Conservation (phyloP, 306 rosid species). For the Luffa acutangula region DNA sequence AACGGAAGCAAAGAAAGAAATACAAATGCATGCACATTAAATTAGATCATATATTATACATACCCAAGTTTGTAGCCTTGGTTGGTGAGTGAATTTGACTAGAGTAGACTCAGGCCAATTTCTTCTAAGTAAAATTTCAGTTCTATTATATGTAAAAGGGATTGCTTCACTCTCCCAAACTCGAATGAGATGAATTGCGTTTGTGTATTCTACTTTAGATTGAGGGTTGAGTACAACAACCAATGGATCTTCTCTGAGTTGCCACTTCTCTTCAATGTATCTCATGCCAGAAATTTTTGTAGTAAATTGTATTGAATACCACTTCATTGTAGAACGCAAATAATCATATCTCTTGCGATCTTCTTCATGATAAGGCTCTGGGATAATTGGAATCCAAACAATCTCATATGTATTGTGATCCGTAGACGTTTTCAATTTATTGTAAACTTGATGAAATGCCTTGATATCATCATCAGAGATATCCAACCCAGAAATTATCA, state of each 20-base stretch:
- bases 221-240: slow-evolving; percentile 20
- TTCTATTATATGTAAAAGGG: background rate
- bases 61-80: slow-evolving; percentile 16
- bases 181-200: slow-evolving; percentile 37
- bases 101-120: slow-evolving; percentile 3
- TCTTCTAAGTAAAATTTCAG: background rate
- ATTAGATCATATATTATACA: background rate
- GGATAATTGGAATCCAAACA: slow-evolving; percentile 16
- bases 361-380: slow-evolving; percentile 31
- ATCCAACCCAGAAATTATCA: slow-evolving; percentile 30
- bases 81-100: background rate
- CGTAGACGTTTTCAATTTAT: slow-evolving; percentile 13
- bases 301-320: slow-evolving; percentile 30
- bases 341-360: slow-evolving; percentile 34
- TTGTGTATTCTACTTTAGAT: slow-evolving; percentile 26
- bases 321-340: slow-evolving; percentile 35
- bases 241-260: background rate
- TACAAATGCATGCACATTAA: no score
- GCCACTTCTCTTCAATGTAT: slow-evolving; percentile 25
- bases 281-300: slow-evolving; percentile 23
- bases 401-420: slow-evolving; percentile 1
- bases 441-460: slow-evolving; percentile 21
- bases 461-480: background rate
- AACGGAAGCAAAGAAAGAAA: no score
- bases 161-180: slow-evolving; percentile 23